Evolutionary conservation across 192 early-diverging fungal genomes (phyloP), one percentile per base, ranked within the genome.

Genomic region (Coemansia sp.): DNA sequence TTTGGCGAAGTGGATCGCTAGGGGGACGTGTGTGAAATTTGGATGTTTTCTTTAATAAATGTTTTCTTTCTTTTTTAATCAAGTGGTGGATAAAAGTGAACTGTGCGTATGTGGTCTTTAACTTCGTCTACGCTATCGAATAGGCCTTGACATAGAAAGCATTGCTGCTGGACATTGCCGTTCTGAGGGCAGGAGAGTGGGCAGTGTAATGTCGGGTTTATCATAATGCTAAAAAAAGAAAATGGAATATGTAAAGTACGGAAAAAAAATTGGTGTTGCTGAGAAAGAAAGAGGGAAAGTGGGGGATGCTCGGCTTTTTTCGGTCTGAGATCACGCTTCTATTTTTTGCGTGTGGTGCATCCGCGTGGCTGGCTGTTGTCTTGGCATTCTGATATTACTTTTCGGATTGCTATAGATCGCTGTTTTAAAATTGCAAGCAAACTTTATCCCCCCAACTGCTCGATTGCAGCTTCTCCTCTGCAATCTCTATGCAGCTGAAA

Each of bases 1-100:
- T 99, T 99, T 86, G 96, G 96, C 83, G 89, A 93, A 76, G 86
- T 93, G 62, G 88, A 90, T 79, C 90, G 89, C 65, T 92, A 90
- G 86, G 36, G 14, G 13, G 9, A 23, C 4, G 18, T 14, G 21
- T 4, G 10, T 55, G 9, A 8, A 7, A 9, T 34, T 38, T 45
- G 48, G 14, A 6, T 46, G 46, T 59, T 35, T 59, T 50, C 50
- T 53, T 64, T 31, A 31, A 31, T 60, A 26, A 16, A 35, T 37
- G 13, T 39, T 13, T 59, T 23, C 21, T 58, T 57, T 31, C 18
- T 11, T 60, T 14, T 35, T 56, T 43, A 38, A 2, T 65, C 23
- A 5, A 79, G 56, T 0, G 66, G 66, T 3, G 77, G 71, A 43
- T 51, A 79, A 64, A 79, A 79, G 16, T 79, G 77, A 23, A 61